Evolutionary conservation across 176 grass and related monocot genomes (phyloP), one percentile per base, ranked within the genome.

Genomic region (Luzula sylvatica): DNA sequence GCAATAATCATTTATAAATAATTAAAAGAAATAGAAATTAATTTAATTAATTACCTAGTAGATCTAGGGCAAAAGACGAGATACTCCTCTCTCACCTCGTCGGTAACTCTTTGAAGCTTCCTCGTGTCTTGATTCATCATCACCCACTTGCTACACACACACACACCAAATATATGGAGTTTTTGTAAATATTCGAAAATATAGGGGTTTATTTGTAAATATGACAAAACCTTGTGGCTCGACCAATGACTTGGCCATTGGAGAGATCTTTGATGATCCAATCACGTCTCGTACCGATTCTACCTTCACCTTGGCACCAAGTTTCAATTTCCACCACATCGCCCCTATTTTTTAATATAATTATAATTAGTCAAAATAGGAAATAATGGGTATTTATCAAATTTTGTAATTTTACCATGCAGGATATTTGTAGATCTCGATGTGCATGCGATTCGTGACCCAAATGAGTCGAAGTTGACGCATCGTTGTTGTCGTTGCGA

Each of bases 321-420:
- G 92, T 98, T 76, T 98, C 92, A 3, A 98, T 90, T 70, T 98
- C 85, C 29, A 90, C 75, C 53, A 90, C 81, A 61, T 98, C 85
- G 68, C 92, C 92, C 92, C 92, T 98, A 52, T 29, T 27, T 43
- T 13, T 9, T 32, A 32, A 32, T 4, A 4, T 4, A 8, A 32
- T 32, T 4, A 32, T 8, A 32, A 32, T 57, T 40, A 56, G 29
- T 32, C 3, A 8, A 35, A 35, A 35, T 35, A 35, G 9, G 30
- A 35, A 35, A 35, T 4, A 69, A 69, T 4, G 38, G 55, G 15
- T 11, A 20, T 50, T 19, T 41, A 41, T 11, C 11, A 39, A 35
- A 42, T 46, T 2, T 39, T 65, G 20, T 19, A 64, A 79, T 66
- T 25, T 64, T 80, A 98, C 92, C 92, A 98, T 52, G 78, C 85